A percentile compares a stretch with the other conserved stretches of the same genome.
Conservation (phyloP, 1,284 basidiomycete species). For the Hemileia vastatrix region DNA sequence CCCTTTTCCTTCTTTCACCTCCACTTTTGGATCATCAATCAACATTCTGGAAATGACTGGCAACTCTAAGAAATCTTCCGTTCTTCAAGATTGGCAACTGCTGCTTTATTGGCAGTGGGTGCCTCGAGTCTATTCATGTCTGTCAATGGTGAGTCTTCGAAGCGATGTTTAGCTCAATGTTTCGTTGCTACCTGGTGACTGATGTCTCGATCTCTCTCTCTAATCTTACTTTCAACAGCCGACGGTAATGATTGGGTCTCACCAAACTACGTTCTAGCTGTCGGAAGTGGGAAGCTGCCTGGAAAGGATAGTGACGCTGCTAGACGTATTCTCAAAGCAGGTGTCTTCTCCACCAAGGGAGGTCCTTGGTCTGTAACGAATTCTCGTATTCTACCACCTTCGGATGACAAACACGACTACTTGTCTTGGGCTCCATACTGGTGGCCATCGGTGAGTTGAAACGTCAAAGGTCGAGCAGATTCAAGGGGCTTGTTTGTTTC, state of each 20-base stretch:
- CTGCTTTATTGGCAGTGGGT: neutral
- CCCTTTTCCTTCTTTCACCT: too few relatives aligned
- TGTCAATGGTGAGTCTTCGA: neutral
- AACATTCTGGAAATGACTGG: too few relatives aligned
- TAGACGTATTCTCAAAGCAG: conserved; percentile 13
- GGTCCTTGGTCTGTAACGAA: conserved; percentile 18
- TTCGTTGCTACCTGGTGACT: neutral
- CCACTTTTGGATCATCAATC: too few relatives aligned
- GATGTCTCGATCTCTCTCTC: neutral
- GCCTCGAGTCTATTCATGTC: neutral
- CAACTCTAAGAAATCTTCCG: too few relatives aligned
- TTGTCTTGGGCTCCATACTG: conserved; percentile 25
- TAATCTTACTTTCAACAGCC: neutral
- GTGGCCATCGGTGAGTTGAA: conserved; percentile 12
- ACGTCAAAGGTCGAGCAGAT: too few relatives aligned
- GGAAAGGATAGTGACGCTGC: neutral
- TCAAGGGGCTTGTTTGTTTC: neutral
- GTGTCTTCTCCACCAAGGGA: conserved; percentile 13
- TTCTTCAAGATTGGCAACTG: too few relatives aligned
- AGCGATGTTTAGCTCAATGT: neutral
- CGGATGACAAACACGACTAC: conserved; percentile 15
- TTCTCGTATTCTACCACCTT: conserved; percentile 2
- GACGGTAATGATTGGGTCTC: conserved; percentile 24
- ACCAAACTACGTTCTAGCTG: conserved; percentile 13
- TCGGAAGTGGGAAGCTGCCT: conserved; percentile 14